phyloP scores from a whole-genome alignment of 257 asterid genomes.

The Solanum peruvianum region DNA sequence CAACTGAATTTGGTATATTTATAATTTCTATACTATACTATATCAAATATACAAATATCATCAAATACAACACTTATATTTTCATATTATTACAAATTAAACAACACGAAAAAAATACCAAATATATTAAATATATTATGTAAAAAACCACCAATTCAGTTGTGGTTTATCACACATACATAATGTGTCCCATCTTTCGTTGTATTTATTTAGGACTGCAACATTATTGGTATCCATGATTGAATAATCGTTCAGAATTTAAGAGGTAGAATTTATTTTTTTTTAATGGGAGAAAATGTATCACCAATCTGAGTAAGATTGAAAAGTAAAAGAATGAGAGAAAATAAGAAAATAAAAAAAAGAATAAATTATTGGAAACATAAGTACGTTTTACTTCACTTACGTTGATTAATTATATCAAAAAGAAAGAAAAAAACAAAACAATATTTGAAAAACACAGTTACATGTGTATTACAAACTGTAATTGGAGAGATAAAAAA shows the following conservation, averaged over 20 bases:
- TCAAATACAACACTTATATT: not conserved
- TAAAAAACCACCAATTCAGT: not conserved
- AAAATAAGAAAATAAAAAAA: too few relatives aligned
- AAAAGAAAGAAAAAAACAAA: not conserved
- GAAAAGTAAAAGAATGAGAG: not conserved
- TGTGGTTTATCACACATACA: not conserved
- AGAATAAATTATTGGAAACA: not conserved
- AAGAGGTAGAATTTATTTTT: not conserved
- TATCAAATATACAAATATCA: not conserved
- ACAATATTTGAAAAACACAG: not conserved
- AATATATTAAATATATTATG: too few relatives aligned
- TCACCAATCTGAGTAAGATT: too few relatives aligned
- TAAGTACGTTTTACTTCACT: not conserved
- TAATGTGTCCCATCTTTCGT: not conserved
- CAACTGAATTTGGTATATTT: not conserved
- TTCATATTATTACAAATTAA: too few relatives aligned
- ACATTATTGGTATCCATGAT: not conserved
- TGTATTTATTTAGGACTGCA: not conserved
- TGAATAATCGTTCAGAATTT: not conserved
- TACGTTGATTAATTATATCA: too few relatives aligned
- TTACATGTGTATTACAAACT: not conserved
- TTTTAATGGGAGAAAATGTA: not conserved
- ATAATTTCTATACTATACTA: too few relatives aligned
- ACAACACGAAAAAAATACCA: not conserved
- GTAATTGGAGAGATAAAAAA: not conserved